Evolutionary conservation across 495 filamentous ascomycete species (phyloP), one percentile per base, ranked within the genome.

Genomic region (Symbiotaphrina buchneri): DNA sequence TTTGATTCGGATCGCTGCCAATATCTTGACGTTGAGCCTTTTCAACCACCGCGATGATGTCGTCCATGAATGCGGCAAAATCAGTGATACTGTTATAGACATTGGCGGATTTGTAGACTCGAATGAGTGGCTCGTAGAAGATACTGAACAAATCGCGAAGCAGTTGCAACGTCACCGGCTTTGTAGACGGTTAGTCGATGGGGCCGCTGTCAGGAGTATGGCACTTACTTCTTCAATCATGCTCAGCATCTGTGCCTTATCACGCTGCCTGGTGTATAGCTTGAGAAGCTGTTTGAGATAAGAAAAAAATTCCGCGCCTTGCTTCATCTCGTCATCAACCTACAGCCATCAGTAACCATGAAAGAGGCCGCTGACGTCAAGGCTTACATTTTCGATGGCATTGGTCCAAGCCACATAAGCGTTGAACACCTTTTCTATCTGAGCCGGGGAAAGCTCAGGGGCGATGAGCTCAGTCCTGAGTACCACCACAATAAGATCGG

Each of bases 101-200:
- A 41, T 95, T 97, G 39, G 87, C 87, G 15, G 85, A 93, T 54
- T 95, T 97, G 56, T 97, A 97, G 0, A 97, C 87, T 14, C 87
- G 65, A 10, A 97, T 74, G 6, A 97, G 66, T 0, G 87, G 87
- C 47, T 97, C 87, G 51, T 97, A 97, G 59, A 97, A 97, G 45
- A 97, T 94, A 13, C 82, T 90, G 52, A 97, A 95, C 27, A 97
- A 68, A 41, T 95, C 90, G 24, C 82, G 71, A 62, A 97, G 87
- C 26, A 97, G 59, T 43, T 87, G 76, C 16, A 95, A 62, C 5
- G 87, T 94, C 13, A 79, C 79, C 0, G 87, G 80, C 52, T 56
- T 28, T 4, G 18, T 15, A 31, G 18, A 11, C 5, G 28, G 30
- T 38, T 30, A 24, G 28, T n/a, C 36, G 11, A 20, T 22, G 21